Conservation (phyloP, 2,329 filamentous ascomycete genomes). For the Cercospora janseana region DNA sequence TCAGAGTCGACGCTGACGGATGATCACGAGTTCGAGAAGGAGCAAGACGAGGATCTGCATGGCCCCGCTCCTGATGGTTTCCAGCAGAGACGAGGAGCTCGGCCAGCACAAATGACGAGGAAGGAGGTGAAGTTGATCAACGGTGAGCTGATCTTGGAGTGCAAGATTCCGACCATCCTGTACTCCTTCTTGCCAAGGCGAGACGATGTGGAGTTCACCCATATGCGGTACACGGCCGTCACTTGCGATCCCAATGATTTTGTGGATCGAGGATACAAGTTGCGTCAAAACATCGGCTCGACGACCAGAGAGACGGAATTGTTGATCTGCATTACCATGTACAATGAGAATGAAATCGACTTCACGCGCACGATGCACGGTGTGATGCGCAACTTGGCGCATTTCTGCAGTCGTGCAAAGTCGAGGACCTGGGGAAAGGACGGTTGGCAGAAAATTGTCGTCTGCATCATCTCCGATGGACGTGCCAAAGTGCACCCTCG, state of each 20-base stretch:
- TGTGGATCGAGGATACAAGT: slow-evolving; percentile 79
- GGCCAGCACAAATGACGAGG: slow-evolving; percentile 81
- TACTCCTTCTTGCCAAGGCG: slow-evolving; percentile 93
- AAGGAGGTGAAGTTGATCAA: slow-evolving; percentile 97
- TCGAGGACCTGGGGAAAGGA: slow-evolving; percentile 95
- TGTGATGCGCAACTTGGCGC: slow-evolving; percentile 95
- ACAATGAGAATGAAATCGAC: slow-evolving; percentile 95
- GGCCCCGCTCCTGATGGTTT: slow-evolving; percentile 82
- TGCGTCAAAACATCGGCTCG: slow-evolving; percentile 83
- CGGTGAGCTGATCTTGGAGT: slow-evolving; percentile 94
- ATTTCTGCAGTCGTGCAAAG: slow-evolving; percentile 90
- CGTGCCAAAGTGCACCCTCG: slow-evolving; percentile 89
- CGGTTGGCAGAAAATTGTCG: slow-evolving; percentile 98
- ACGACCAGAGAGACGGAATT: slow-evolving; percentile 88
- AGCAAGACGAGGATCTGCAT: slow-evolving; percentile 61
- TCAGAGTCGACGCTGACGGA: slow-evolving; percentile 62
- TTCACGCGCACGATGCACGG: slow-evolving; percentile 98
- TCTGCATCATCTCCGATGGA: slow-evolving; percentile 93
- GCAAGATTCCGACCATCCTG: slow-evolving; percentile 97
- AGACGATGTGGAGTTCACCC: slow-evolving; percentile 93
- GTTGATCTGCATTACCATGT: slow-evolving; percentile 98
- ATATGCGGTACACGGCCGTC: slow-evolving; percentile 98
- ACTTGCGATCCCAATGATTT: slow-evolving; percentile 97
- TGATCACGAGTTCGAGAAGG: slow-evolving; percentile 58
- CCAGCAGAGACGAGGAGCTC: slow-evolving; percentile 82